Evolutionary conservation across 257 asterid genomes (phyloP).

Genomic region (Misopates orontium): DNA sequence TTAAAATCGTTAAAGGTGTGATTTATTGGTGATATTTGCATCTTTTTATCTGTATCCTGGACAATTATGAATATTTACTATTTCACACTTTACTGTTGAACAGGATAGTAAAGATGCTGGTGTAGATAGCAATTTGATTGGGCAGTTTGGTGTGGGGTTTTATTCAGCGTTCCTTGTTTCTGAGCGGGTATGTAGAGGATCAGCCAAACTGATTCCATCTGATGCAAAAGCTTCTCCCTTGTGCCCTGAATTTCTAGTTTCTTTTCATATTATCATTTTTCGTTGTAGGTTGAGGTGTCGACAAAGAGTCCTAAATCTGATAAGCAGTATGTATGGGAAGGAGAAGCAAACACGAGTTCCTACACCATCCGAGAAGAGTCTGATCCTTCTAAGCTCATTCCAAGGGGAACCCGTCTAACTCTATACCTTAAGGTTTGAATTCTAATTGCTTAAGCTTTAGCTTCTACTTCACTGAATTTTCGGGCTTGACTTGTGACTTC

Average conservation of each 20-base stretch:
- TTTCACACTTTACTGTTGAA: slow-evolving; percentile 25
- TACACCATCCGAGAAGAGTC: slow-evolving; percentile 91
- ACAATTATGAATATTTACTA: neutral
- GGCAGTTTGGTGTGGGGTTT: slow-evolving; percentile 99
- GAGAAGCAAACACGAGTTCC: slow-evolving; percentile 89
- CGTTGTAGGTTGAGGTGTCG: slow-evolving; percentile 88
- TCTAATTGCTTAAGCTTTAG: slow-evolving; percentile 1
- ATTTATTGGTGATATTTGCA: slow-evolving; percentile 15
- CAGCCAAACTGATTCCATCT: slow-evolving; percentile 5
- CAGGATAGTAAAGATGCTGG: slow-evolving; percentile 98
- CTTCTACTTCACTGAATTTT: slow-evolving; percentile 10
- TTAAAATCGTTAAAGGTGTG: slow-evolving; percentile 82
- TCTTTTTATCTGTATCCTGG: slow-evolving; percentile 16
- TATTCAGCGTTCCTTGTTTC: slow-evolving; percentile 94
- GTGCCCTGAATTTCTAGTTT: neutral
- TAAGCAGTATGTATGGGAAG: slow-evolving; percentile 96
- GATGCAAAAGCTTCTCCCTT: slow-evolving; percentile 19
- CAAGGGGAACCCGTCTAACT: slow-evolving; percentile 96
- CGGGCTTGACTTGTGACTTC: slow-evolving; percentile 20
- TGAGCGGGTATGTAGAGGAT: slow-evolving; percentile 59
- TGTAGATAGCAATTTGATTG: slow-evolving; percentile 90
- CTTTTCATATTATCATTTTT: slow-evolving; percentile 18
- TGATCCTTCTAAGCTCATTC: slow-evolving; percentile 82
- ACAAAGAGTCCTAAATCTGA: slow-evolving; percentile 96
- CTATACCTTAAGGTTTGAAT: slow-evolving; percentile 71